Percentiles rank a stretch among this genome's conserved stretches.
phyloP scores from a whole-genome alignment of 2,329 filamentous ascomycete species.

The Alternaria novae-zelandiae region DNA sequence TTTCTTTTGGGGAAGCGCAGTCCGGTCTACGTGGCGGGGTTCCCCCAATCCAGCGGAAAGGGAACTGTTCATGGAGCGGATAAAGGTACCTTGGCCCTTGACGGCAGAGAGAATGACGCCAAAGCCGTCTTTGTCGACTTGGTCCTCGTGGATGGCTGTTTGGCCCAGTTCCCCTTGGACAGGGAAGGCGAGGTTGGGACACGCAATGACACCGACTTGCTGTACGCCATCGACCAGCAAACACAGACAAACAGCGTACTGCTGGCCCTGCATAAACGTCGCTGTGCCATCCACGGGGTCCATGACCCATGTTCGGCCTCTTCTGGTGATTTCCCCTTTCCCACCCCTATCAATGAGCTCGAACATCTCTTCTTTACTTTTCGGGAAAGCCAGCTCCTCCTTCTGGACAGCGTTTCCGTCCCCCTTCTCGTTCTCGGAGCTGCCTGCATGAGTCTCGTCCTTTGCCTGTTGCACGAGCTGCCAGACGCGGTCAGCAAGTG shows the following conservation, averaged over 20 bases:
- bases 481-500: conserved; percentile 62
- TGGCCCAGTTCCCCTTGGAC: conserved; percentile 25
- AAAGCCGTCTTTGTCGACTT: conserved; percentile 52
- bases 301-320: conserved; percentile 64
- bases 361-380: conserved; percentile 62
- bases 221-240: conserved; percentile 65
- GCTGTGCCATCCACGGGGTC: conserved; percentile 71
- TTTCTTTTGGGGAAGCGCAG: conserved; percentile 28
- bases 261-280: conserved; percentile 65
- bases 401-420: conserved; percentile 19
- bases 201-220: conserved; percentile 65
- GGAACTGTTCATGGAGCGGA: conserved; percentile 48
- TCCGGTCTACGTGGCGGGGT: conserved; percentile 38
- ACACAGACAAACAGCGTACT: conserved; percentile 68
- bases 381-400: conserved; percentile 42
- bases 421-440: conserved; percentile 27
- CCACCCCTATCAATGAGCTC: conserved; percentile 68
- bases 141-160: conserved; percentile 43
- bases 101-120: conserved; percentile 56
- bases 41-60: conserved; percentile 36
- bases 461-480: conserved; percentile 55
- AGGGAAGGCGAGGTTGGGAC: conserved; percentile 63
- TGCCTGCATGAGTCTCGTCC: conserved; percentile 37
- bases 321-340: conserved; percentile 54
- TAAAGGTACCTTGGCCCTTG: conserved; percentile 53